A percentile compares a stretch with the other conserved stretches of the same genome.
Conservation (phyloP, 768 basidiomycete species). For the Lentinus brumalis region DNA sequence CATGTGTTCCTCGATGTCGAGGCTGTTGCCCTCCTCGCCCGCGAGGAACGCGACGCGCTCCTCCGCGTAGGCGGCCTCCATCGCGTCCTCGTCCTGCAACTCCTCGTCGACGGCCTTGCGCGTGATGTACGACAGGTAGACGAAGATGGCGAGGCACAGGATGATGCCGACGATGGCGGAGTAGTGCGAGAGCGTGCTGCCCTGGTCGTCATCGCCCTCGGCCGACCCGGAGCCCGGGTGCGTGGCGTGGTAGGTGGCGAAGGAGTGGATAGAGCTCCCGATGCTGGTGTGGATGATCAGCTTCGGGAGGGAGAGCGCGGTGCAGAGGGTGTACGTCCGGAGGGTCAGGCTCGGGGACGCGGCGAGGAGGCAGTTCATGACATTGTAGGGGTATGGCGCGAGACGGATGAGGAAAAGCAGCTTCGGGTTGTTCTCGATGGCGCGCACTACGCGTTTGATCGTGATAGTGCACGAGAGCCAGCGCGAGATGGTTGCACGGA, state of each 20-base stretch:
- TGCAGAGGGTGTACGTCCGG: conserved; percentile 76
- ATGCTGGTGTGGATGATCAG: conserved; percentile 89
- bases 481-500: conserved; percentile 68
- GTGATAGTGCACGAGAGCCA: conserved; percentile 73
- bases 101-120: conserved; percentile 63
- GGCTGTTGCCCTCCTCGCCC: conserved; percentile 28
- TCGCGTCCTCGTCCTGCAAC: conserved; percentile 46
- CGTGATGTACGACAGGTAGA: conserved; percentile 82
- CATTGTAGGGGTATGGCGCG: conserved; percentile 92
- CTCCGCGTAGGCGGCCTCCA: conserved; percentile 40
- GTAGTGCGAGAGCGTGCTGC: conserved; percentile 52
- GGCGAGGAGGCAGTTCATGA: conserved; percentile 93
- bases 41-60: conserved; percentile 57
- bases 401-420: conserved; percentile 90
- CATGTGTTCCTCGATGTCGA: conserved; percentile 25
- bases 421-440: conserved; percentile 85
- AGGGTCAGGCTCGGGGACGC: conserved; percentile 82
- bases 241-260: conserved; percentile 60
- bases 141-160: conserved; percentile 72
- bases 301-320: conserved; percentile 84
- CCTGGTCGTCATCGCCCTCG: conserved; percentile 40
- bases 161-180: conserved; percentile 71
- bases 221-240: conserved; percentile 19
- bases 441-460: conserved; percentile 79
- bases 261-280: conserved; percentile 85